These are phyloP conservation scores for Marchantia paleacea DNA, from an alignment of 225 moss, liverwort and hornwort genomes.

Conservation along the genomic window DNA sequence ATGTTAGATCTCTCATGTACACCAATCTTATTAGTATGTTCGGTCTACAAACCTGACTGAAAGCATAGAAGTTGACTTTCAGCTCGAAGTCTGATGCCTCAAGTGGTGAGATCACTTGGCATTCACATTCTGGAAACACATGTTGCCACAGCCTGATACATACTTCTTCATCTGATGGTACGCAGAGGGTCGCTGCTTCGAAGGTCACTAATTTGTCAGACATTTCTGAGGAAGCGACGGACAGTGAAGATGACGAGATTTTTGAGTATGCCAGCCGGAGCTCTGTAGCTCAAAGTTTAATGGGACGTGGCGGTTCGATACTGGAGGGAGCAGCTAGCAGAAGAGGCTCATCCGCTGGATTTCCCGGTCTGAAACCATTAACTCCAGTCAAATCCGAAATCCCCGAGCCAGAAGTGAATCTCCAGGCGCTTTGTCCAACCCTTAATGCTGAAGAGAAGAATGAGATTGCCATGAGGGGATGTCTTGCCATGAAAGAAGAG, in stretches of 20 bases:
- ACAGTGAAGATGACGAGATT: conserved; percentile 24
- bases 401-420: background rate
- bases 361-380: conserved; percentile 5
- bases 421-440: background rate
- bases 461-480: conserved; percentile 65
- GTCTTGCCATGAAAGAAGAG: conserved; percentile 53
- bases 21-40: background rate
- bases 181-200: conserved; percentile 27
- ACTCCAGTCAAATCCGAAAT: background rate
- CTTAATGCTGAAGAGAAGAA: conserved; percentile 71
- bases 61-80: too few species aligned
- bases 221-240: conserved; percentile 3
- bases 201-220: conserved; percentile 13
- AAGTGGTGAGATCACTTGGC: too few species aligned
- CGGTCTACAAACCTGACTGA: too few species aligned
- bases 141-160: background rate
- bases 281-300: conserved; percentile 18
- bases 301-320: conserved; percentile 17
- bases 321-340: conserved; percentile 5
- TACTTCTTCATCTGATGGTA: background rate
- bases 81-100: too few species aligned
- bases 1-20: background rate
- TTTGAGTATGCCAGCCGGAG: conserved; percentile 31
- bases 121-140: too few species aligned
- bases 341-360: conserved; percentile 9